A percentile compares a stretch with the other conserved stretches of the same genome.
These are phyloP conservation scores for Nepenthes alata DNA, from an alignment of 179 eudicot genomes.

Conservation along the genomic window DNA sequence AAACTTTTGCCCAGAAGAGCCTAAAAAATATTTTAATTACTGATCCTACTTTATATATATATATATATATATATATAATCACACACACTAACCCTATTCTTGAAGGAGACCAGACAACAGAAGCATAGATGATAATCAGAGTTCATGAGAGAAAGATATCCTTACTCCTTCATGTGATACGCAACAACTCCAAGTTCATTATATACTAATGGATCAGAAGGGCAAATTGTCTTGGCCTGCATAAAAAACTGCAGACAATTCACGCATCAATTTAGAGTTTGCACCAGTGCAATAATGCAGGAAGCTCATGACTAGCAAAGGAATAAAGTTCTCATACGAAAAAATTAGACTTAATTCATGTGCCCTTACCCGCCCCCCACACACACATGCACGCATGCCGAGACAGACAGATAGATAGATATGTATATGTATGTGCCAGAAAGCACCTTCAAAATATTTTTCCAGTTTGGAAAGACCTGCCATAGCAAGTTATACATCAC, in stretches of 20 bases:
- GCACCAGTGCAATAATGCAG: background rate
- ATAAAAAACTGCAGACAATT: constrained; percentile 60
- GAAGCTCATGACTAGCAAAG: background rate
- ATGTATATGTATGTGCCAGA: too few species aligned
- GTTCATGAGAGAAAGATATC: background rate
- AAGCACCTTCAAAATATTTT: too few species aligned
- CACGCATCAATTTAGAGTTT: constrained; percentile 9
- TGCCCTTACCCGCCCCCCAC: too few species aligned
- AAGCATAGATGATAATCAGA: background rate
- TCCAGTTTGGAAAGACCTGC: too few species aligned
- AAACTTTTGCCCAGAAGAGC: background rate
- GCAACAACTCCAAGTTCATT: constrained; percentile 96
- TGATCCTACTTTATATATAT: too few species aligned
- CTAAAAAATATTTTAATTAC: background rate
- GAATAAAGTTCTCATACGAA: background rate
- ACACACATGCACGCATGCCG: too few species aligned
- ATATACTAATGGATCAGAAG: constrained; percentile 88
- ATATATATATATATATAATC: too few species aligned
- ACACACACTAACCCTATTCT: too few species aligned
- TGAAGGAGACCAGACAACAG: too few species aligned
- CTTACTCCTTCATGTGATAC: constrained; percentile 90
- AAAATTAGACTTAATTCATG: too few species aligned
- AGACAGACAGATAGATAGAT: too few species aligned
- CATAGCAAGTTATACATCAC: too few species aligned
- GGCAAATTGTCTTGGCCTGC: constrained; percentile 80